Evolutionary conservation across 2,329 filamentous ascomycete species (phyloP).

Genomic region (Keithomyces neogunnii): DNA sequence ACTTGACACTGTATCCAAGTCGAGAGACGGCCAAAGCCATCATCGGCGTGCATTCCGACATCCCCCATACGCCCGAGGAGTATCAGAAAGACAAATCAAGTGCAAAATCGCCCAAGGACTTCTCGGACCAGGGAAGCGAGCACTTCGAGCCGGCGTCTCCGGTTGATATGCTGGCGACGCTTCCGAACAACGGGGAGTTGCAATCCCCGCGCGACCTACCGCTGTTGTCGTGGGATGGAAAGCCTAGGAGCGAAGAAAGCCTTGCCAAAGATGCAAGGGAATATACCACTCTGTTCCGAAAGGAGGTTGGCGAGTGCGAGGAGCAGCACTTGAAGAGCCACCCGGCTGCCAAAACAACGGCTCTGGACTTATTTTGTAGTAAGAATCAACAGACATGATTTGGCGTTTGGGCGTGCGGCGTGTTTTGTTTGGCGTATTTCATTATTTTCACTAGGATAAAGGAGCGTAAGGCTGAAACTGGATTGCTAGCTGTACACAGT

Average conservation of each 20-base stretch:
- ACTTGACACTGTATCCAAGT: constrained; percentile 72
- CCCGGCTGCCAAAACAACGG: constrained; percentile 24
- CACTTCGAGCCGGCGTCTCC: constrained; percentile 35
- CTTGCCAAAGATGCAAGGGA: constrained; percentile 35
- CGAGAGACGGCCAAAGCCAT: constrained; percentile 44
- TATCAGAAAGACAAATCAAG: constrained; percentile 25
- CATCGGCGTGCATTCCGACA: constrained; percentile 69
- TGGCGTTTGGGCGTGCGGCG: constrained; percentile 3
- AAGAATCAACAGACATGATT: constrained; percentile 17
- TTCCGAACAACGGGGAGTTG: constrained; percentile 35
- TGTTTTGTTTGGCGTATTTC: not conserved
- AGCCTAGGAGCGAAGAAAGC: constrained; percentile 27
- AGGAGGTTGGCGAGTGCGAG: constrained; percentile 58
- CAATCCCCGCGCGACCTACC: constrained; percentile 41
- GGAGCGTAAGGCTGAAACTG: too few species aligned
- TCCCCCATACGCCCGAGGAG: constrained; percentile 66
- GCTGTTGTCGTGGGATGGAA: constrained; percentile 57
- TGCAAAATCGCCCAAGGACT: constrained; percentile 12
- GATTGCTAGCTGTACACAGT: too few species aligned
- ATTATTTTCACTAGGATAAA: too few species aligned
- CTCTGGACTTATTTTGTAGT: constrained; percentile 59
- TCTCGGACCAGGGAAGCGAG: constrained; percentile 21
- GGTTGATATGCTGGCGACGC: constrained; percentile 38
- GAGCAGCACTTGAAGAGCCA: constrained; percentile 17
- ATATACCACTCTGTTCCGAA: constrained; percentile 52